Percentiles rank a stretch among this genome's conserved stretches.
Evolutionary conservation across 257 asterid genomes (phyloP).

Genomic region (Jacaranda mimosifolia): DNA sequence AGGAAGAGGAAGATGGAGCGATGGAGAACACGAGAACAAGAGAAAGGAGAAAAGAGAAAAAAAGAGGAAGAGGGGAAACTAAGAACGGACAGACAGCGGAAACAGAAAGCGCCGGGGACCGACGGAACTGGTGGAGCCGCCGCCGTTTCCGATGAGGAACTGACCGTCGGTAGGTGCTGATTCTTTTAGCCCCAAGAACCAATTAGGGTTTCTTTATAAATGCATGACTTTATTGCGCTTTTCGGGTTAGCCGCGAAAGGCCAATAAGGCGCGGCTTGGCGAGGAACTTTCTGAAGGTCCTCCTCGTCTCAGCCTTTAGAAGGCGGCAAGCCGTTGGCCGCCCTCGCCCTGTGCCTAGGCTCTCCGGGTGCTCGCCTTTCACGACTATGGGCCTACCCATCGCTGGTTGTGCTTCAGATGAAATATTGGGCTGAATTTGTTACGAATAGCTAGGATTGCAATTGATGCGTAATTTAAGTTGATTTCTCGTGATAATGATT

Average conservation of each 20-base stretch:
- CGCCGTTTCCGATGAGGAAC: slow-evolving; percentile 37
- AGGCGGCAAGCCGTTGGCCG: slow-evolving; percentile 3
- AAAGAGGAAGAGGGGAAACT: not conserved
- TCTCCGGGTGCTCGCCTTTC: not conserved
- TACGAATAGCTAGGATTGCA: not conserved
- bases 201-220: slow-evolving; percentile 40
- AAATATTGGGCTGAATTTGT: slow-evolving; percentile 11
- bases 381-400: not conserved
- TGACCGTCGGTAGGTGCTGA: slow-evolving; percentile 40
- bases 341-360: not conserved
- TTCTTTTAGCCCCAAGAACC: slow-evolving; percentile 29
- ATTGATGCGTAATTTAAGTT: not conserved
- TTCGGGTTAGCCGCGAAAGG: not conserved
- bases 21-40: not conserved
- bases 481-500: not conserved
- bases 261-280: not conserved
- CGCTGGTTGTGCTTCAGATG: slow-evolving; percentile 20
- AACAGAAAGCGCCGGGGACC: slow-evolving; percentile 30
- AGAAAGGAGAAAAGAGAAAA: not conserved
- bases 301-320: not conserved
- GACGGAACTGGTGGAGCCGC: slow-evolving; percentile 34
- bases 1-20: not conserved
- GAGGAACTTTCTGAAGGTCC: not conserved
- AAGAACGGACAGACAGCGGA: not conserved
- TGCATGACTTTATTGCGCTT: slow-evolving; percentile 15